A percentile compares a stretch with the other conserved stretches of the same genome.
These are phyloP conservation scores for Cryptosporidium ryanae DNA, from an alignment of 169 alveolate species.

Conservation along the genomic window DNA sequence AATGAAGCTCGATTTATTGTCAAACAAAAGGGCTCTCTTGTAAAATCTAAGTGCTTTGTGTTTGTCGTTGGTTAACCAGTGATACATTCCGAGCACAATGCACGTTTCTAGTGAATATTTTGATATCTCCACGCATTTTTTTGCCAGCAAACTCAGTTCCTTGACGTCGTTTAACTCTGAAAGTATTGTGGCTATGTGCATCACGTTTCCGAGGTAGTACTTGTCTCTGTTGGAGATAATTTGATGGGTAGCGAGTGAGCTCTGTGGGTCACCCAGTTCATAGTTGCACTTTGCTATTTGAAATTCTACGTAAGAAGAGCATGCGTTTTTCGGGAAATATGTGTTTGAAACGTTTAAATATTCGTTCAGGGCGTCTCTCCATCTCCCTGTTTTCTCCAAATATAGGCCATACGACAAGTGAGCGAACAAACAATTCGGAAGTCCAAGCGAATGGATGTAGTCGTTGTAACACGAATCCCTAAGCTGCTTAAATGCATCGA, in stretches of 20 bases:
- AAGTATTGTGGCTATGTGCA: slow-evolving; percentile 38
- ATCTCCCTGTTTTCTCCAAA: slow-evolving; percentile 25
- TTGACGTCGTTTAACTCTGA: slow-evolving; percentile 27
- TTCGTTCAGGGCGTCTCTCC: slow-evolving; percentile 55
- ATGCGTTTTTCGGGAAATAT: not conserved
- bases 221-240: slow-evolving; percentile 8
- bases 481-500: not conserved
- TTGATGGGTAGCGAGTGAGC: slow-evolving; percentile 4
- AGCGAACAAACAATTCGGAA: slow-evolving; percentile 6
- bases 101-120: slow-evolving; percentile 63
- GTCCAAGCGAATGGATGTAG: slow-evolving; percentile 37
- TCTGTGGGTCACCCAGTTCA: slow-evolving; percentile 25
- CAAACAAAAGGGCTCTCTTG: slow-evolving; percentile 57
- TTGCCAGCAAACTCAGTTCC: slow-evolving; percentile 45
- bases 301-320: slow-evolving; percentile 4
- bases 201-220: slow-evolving; percentile 6
- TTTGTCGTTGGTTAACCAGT: slow-evolving; percentile 64
- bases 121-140: slow-evolving; percentile 49
- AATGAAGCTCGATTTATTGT: slow-evolving; percentile 26
- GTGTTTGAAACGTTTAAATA: not conserved
- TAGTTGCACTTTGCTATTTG: slow-evolving; percentile 54
- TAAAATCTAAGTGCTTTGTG: slow-evolving; percentile 66
- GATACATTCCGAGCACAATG: slow-evolving; percentile 62
- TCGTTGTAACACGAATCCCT: slow-evolving; percentile 48
- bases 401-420: slow-evolving; percentile 43